Evolutionary conservation across 2,329 filamentous ascomycete species (phyloP), one percentile per base, ranked within the genome.

Genomic region (Kalmusia sp.): DNA sequence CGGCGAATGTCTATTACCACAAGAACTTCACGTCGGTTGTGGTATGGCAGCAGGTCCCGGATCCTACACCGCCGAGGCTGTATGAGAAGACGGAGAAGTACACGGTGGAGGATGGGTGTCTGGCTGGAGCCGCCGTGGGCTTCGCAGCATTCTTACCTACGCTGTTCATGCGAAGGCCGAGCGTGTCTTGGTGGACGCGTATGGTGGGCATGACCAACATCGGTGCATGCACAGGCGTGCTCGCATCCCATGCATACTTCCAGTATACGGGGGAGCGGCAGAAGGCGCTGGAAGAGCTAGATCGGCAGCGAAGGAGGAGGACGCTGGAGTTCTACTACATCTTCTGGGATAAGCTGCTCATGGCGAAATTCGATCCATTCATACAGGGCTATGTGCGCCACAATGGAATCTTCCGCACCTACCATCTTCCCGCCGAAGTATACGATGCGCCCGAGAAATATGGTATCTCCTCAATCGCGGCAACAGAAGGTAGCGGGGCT

Each of bases 221-320:
- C 6, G 68, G 67, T 14, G 64, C 64, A 14, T 63, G 60, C 33
- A 52, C 57, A 6, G 67, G 68, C 6, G 43, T 69, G 2, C 14
- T 63, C 4, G 64, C 51, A 24, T 54, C 61, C 4, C 61, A 68
- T 54, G 62, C 52, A 27, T 69, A 68, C 34, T 55, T 70, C 15
- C 56, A 67, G 9, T 69, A 69, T 25, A 70, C 56, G 0, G 68
- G 66, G 15, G 65, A 69, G 51, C 57, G 67, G 11, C 59, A 64
- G 52, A 61, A 59, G 45, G 65, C 67, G 6, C 59, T 64, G 34
- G 35, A 34, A 33, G 51, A 46, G 4, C 54, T 70, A 12, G 54
- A 63, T 7, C 39, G 51, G 4, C 58, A 54, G 12, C 47, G 58
- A 4, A 52, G 61, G 48, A 49, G 53, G 21, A 57, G 64, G 31